phyloP scores from a whole-genome alignment of 148 eudicot genomes.

The Rhododendron ovatum region DNA sequence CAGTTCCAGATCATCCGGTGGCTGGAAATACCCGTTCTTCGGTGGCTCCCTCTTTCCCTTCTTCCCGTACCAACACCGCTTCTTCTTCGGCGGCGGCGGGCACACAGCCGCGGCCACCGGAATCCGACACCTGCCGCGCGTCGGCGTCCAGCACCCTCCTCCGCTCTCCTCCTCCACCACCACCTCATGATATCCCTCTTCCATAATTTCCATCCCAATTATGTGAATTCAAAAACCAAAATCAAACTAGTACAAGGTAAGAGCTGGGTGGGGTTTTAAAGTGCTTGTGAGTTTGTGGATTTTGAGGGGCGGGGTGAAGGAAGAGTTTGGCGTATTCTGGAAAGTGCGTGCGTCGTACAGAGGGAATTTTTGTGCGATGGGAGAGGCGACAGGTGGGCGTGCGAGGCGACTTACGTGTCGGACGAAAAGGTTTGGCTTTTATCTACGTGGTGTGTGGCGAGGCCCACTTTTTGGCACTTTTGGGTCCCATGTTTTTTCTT shows the following conservation, averaged over 20 bases:
- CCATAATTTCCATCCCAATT: neutral
- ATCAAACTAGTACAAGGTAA: neutral
- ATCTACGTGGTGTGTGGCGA: neutral
- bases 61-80: neutral
- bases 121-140: neutral
- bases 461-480: neutral
- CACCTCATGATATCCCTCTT: neutral
- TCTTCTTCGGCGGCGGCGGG: slow-evolving; percentile 11
- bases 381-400: neutral
- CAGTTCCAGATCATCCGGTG: slow-evolving; percentile 7
- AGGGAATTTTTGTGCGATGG: neutral
- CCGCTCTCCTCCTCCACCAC: neutral
- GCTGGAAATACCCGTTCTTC: neutral
- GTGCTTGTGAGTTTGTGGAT: neutral
- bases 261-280: neutral
- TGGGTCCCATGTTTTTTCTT: neutral
- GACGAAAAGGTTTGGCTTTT: neutral
- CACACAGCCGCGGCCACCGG: neutral
- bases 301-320: neutral
- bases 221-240: neutral
- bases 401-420: neutral
- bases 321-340: neutral
- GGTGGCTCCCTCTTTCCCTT: neutral
- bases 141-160: slow-evolving; percentile 3
- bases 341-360: neutral